A percentile compares a stretch with the other conserved stretches of the same genome.
phyloP scores from a whole-genome alignment of 805 yeast species.

The Metschnikowia aberdeeniae region DNA sequence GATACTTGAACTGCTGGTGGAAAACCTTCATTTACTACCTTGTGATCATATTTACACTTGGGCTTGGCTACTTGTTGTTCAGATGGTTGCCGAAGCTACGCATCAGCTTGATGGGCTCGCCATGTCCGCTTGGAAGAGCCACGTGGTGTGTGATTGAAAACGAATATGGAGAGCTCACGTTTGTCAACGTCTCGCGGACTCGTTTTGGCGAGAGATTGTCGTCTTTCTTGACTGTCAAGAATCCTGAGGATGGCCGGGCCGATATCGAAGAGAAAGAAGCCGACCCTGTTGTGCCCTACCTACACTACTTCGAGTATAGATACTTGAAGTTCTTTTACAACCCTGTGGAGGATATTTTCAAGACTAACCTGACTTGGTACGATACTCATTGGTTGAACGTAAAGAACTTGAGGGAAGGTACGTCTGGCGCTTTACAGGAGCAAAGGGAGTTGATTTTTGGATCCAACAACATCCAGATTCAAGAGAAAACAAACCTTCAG shows the following conservation, averaged over 20 bases:
- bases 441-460: conserved; percentile 76
- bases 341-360: conserved; percentile 83
- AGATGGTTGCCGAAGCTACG: conserved; percentile 85
- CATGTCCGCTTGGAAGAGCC: conserved; percentile 69
- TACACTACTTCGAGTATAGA: conserved; percentile 74
- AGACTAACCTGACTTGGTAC: conserved; percentile 82
- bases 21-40: conserved; percentile 48
- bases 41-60: conserved; percentile 57
- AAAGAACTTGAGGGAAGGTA: conserved; percentile 57
- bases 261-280: conserved; percentile 22
- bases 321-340: conserved; percentile 79
- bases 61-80: conserved; percentile 65
- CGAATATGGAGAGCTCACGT: conserved; percentile 80
- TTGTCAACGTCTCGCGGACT: conserved; percentile 50
- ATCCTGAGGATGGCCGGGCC: conserved; percentile 24
- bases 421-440: conserved; percentile 62
- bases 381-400: conserved; percentile 72
- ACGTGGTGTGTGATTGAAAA: conserved; percentile 95
- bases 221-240: conserved; percentile 46
- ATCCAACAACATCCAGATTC: conserved; percentile 66
- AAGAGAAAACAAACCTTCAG: conserved; percentile 61
- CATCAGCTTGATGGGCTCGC: conserved; percentile 61
- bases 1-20: conserved; percentile 56
- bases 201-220: conserved; percentile 73
- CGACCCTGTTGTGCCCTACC: conserved; percentile 65